Evolutionary conservation across 192 early-diverging fungal genomes (phyloP).

Genomic region (Coemansia sp.): DNA sequence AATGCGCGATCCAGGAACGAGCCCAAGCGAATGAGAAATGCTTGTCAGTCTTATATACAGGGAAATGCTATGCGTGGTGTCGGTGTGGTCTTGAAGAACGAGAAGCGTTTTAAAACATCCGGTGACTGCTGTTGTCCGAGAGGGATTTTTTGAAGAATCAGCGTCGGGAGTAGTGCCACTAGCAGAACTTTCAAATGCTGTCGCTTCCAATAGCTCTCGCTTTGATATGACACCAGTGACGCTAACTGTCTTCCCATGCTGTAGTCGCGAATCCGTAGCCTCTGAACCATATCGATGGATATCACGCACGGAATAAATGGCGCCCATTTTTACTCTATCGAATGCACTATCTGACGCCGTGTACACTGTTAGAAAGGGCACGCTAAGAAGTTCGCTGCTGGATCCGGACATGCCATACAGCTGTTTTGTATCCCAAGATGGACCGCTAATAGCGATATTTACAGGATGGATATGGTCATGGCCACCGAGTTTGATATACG

Average conservation of each 20-base stretch:
- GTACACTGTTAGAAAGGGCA: neutral
- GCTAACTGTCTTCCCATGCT: neutral
- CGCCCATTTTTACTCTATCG: neutral
- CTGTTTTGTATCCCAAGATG: neutral
- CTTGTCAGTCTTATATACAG: conserved; percentile 32
- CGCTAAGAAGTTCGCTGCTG: neutral
- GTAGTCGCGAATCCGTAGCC: neutral
- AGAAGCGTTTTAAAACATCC: conserved; percentile 26
- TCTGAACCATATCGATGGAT: neutral
- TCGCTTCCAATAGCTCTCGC: neutral
- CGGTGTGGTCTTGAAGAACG: conserved; percentile 17
- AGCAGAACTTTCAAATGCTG: conserved; percentile 1
- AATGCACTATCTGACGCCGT: neutral
- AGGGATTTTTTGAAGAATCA: neutral
- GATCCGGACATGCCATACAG: neutral
- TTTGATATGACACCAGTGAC: neutral
- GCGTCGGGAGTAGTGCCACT: neutral
- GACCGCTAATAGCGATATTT: neutral
- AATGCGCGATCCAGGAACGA: conserved; percentile 29
- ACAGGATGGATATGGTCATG: conserved; percentile 28
- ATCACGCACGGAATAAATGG: neutral
- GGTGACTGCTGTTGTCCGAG: neutral
- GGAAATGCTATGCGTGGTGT: conserved; percentile 5
- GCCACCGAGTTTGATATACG: neutral
- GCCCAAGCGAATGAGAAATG: conserved; percentile 28